Percentiles rank a stretch among this genome's conserved stretches.
These are phyloP conservation scores for Fusarium sp. DNA, from an alignment of 2,329 filamentous ascomycete genomes.

Conservation along the genomic window DNA sequence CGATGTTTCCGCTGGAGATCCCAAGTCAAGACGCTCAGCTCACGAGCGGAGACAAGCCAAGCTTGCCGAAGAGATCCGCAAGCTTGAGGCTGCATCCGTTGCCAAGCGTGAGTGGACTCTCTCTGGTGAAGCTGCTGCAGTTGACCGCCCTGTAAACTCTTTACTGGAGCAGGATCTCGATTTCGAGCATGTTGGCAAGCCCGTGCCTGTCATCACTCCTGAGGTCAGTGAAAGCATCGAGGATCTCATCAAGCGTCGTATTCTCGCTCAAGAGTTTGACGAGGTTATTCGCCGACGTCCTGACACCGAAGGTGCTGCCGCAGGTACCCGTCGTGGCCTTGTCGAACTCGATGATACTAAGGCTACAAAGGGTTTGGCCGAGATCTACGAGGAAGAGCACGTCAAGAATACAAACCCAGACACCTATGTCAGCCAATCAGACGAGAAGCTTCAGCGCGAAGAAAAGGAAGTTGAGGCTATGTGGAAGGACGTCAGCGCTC, in stretches of 20 bases:
- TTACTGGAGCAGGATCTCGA: conserved; percentile 94
- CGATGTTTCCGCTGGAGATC: conserved; percentile 74
- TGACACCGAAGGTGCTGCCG: conserved; percentile 72
- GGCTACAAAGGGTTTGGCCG: conserved; percentile 85
- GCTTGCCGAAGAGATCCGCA: conserved; percentile 88
- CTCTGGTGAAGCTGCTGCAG: conserved; percentile 85
- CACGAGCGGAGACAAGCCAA: conserved; percentile 90
- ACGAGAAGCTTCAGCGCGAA: conserved; percentile 84
- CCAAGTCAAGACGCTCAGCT: conserved; percentile 79
- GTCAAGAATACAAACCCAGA: conserved; percentile 79
- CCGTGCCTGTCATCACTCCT: conserved; percentile 91
- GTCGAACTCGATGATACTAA: conserved; percentile 89
- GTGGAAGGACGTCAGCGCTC: conserved; percentile 83
- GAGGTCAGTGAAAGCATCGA: conserved; percentile 93
- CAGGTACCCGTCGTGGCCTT: conserved; percentile 73
- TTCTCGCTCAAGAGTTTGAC: conserved; percentile 90
- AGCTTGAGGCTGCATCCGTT: conserved; percentile 88
- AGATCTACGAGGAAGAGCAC: conserved; percentile 95
- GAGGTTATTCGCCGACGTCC: conserved; percentile 87
- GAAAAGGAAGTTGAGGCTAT: conserved; percentile 84
- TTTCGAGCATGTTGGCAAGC: conserved; percentile 95
- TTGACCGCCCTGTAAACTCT: conserved; percentile 87
- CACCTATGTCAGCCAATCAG: conserved; percentile 81
- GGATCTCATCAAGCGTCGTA: conserved; percentile 91
- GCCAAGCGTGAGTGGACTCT: conserved; percentile 92